These are phyloP conservation scores for Neodidymelliopsis sp. DNA, from an alignment of 2,329 filamentous ascomycete genomes.

Conservation along the genomic window DNA sequence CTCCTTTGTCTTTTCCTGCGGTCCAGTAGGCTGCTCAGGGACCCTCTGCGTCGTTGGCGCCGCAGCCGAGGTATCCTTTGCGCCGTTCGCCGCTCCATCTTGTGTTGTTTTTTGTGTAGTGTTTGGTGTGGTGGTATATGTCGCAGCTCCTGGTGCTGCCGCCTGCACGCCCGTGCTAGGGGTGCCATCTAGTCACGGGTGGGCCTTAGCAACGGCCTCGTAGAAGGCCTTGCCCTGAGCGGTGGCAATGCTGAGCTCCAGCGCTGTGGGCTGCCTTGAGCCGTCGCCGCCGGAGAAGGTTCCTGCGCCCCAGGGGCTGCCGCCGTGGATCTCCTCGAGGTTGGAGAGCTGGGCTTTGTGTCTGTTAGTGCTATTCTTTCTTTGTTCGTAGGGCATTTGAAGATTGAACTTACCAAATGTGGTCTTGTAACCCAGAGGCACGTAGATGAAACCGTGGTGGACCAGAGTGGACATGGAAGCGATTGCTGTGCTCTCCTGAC, in stretches of 20 bases:
- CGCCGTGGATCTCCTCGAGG: constrained; percentile 82
- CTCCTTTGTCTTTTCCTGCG: constrained; percentile 49
- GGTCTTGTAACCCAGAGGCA: constrained; percentile 92
- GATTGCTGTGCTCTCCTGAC: constrained; percentile 89
- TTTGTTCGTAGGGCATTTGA: too few relatives aligned
- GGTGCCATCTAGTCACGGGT: constrained; percentile 78
- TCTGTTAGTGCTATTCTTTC: too few relatives aligned
- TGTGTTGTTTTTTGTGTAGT: constrained; percentile 9
- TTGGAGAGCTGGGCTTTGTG: constrained; percentile 70
- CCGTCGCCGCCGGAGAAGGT: constrained; percentile 84
- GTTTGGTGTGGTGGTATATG: constrained; percentile 2
- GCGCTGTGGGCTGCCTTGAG: constrained; percentile 76
- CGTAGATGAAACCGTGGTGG: constrained; percentile 95
- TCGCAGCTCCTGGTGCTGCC: background rate
- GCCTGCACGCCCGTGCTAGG: constrained; percentile 7
- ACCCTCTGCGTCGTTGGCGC: constrained; percentile 22
- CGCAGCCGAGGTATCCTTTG: constrained; percentile 27
- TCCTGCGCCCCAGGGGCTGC: constrained; percentile 90
- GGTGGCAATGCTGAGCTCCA: constrained; percentile 81
- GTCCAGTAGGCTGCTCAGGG: constrained; percentile 27
- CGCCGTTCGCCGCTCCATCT: constrained; percentile 14
- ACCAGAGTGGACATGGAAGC: constrained; percentile 82
- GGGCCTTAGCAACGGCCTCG: constrained; percentile 74
- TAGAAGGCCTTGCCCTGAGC: constrained; percentile 89
- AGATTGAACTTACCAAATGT: too few relatives aligned